Evolutionary conservation across 768 basidiomycete genomes (phyloP).

Genomic region (Psilocybe azurescens): DNA sequence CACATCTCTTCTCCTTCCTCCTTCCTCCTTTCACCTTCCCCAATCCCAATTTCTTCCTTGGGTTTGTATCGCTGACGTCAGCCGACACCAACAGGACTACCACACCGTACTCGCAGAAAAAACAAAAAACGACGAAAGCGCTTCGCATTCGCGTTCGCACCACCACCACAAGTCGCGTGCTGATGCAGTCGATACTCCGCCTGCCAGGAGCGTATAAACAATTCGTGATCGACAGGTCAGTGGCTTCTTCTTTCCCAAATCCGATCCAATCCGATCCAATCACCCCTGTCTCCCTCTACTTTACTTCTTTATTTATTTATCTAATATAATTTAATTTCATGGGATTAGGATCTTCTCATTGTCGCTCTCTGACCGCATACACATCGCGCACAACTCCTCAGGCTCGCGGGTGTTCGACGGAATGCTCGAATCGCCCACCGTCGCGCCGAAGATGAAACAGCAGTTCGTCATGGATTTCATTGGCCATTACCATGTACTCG

Average conservation of each 20-base stretch:
- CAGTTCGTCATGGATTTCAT: conserved; percentile 77
- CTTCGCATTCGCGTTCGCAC: conserved; percentile 15
- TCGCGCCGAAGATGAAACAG: conserved; percentile 68
- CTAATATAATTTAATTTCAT: not conserved
- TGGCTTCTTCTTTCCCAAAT: not conserved
- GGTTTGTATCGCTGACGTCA: not conserved
- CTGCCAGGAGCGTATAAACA: conserved; percentile 71
- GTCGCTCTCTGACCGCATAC: conserved; percentile 60
- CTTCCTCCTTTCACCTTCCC: no score
- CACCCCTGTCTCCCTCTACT: no score
- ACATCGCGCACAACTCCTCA: conserved; percentile 55
- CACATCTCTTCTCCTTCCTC: not conserved
- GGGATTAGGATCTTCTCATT: conserved; percentile 60
- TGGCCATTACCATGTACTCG: conserved; percentile 79
- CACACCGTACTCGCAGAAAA: conserved; percentile 19
- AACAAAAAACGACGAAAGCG: conserved; percentile 11
- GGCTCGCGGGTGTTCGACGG: conserved; percentile 84
- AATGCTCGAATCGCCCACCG: conserved; percentile 70
- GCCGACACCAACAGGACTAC: conserved; percentile 34
- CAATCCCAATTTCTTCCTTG: conserved; percentile 5
- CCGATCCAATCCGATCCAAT: no score
- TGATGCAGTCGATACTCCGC: conserved; percentile 83
- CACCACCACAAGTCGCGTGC: conserved; percentile 20
- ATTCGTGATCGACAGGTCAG: conserved; percentile 73
- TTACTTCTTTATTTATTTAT: no score